A percentile compares a stretch with the other conserved stretches of the same genome.
These are phyloP conservation scores for Podospora anserina DNA, from an alignment of 495 filamentous ascomycete species.

Conservation along the genomic window DNA sequence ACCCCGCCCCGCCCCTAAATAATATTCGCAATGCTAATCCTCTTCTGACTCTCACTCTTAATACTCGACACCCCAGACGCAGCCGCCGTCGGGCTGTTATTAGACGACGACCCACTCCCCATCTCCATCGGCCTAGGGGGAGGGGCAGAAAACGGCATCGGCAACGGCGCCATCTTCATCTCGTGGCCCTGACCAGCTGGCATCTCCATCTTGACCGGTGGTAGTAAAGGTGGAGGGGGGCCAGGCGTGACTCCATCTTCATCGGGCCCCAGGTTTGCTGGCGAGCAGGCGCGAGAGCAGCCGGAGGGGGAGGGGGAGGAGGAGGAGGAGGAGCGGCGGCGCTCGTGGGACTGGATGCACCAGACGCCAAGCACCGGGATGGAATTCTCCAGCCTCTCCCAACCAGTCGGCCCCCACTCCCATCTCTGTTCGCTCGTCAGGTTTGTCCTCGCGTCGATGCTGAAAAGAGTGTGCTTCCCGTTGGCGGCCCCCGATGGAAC, in stretches of 20 bases:
- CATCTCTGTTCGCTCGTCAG: constrained; percentile 27
- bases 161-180: constrained; percentile 14
- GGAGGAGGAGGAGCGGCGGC: not conserved
- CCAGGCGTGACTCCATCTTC: constrained; percentile 32
- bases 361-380: constrained; percentile 25
- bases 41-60: constrained; percentile 46
- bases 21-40: constrained; percentile 80
- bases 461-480: constrained; percentile 19
- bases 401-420: constrained; percentile 25
- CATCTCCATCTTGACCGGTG: not conserved
- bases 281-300: not conserved
- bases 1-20: constrained; percentile 45
- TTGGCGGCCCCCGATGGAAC: constrained; percentile 10
- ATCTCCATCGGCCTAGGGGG: constrained; percentile 1
- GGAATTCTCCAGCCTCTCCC: constrained; percentile 29
- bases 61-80: constrained; percentile 16
- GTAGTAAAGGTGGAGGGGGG: constrained; percentile 15
- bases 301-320: constrained; percentile 9
- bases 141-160: not conserved
- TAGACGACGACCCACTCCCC: not conserved
- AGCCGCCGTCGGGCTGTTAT: constrained; percentile 30
- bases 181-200: constrained; percentile 31
- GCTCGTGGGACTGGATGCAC: constrained; percentile 10
- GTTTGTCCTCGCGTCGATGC: constrained; percentile 26
- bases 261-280: constrained; percentile 28